These are phyloP conservation scores for Lepidium aucheri DNA, from an alignment of 345 rosid genomes.

Conservation along the genomic window DNA sequence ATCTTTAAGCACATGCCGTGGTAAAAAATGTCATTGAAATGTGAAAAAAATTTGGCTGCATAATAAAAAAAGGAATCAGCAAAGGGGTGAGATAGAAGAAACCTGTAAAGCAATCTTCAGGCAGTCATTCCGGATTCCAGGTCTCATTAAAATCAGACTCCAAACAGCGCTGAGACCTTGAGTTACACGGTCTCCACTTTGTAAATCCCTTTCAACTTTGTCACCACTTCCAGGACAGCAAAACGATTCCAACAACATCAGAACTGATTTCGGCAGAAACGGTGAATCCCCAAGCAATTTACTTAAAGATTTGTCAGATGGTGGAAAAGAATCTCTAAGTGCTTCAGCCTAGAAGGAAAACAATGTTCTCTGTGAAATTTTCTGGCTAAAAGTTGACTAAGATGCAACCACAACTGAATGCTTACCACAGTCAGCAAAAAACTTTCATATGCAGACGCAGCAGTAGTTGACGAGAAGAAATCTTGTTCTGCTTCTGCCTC, in stretches of 20 bases:
- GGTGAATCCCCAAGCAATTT: conserved; percentile 95
- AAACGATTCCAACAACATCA: conserved; percentile 69
- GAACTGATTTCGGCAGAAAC: conserved; percentile 67
- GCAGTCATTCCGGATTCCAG: conserved; percentile 77
- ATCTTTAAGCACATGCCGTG: conserved; percentile 3
- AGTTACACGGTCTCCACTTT: conserved; percentile 86
- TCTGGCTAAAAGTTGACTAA: not conserved
- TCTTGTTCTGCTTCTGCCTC: conserved; percentile 95
- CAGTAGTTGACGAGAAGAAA: conserved; percentile 85
- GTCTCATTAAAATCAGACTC: conserved; percentile 82
- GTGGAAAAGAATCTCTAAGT: conserved; percentile 88
- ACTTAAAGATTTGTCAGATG: conserved; percentile 94
- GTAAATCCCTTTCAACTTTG: conserved; percentile 53
- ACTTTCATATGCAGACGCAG: conserved; percentile 79
- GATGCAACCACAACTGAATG: conserved; percentile 13
- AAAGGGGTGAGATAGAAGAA: conserved; percentile 9
- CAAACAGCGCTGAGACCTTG: conserved; percentile 96
- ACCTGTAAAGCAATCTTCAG: conserved; percentile 96
- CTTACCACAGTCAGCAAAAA: conserved; percentile 78
- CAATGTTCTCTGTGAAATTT: not conserved
- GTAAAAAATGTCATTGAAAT: not conserved
- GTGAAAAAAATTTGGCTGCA: not conserved
- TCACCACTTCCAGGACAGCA: conserved; percentile 68
- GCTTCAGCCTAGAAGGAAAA: conserved; percentile 68
- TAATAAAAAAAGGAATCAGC: conserved; percentile 3